Base-by-base conservation (phyloP, 148 eudicot genomes). In the Arctostaphylos glauca region DNA sequence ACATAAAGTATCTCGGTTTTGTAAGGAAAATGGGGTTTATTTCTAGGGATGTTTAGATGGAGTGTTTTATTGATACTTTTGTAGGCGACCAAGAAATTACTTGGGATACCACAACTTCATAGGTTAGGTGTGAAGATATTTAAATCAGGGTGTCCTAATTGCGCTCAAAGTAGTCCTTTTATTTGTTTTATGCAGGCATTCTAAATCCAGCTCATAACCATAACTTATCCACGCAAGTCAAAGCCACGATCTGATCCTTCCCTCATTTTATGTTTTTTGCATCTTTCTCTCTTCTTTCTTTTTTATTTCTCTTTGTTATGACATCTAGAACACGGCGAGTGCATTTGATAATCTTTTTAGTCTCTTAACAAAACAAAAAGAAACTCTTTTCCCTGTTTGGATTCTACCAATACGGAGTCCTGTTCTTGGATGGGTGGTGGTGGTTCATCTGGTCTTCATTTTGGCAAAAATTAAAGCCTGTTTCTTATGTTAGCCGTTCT, bases 91-190 rank as follows among this genome's bases (percentile, higher is more conserved):
- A 66, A 31, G 43, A 25, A 66, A 4, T 66, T 74, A 4, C 8
- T 54, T 81, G n/a, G 53, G 77, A 81, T 59, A 12, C 68, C n/a
- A 54, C n/a, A 44, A 71, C 66, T 31, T 54, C 75, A 50, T 53
- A 52, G 19, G 5, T 25, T 18, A 5, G 60, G n/a, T 13, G 64
- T 9, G 13, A 54, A 54, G 78, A 64, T 2, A 47, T 60, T 54
- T 73, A 74, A 52, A 38, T 31, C 38, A 1, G 38, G 38, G 38
- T 52, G 25, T 19, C 47, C 14, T 5, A 18, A 55, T 81, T 14
- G 2, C 4, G 21, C 44, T 73, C 71, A 25, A 58, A 16, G 14
- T n/a, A 19, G 13, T 68, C 8, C 21, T 73, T 76, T 47, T 41
- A 81, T 47, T 47, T 25, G 48, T 44, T 54, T 49, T 8, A 19